phyloP scores from a whole-genome alignment of 208 protist genomes.

The Leishmania amazonensis region DNA sequence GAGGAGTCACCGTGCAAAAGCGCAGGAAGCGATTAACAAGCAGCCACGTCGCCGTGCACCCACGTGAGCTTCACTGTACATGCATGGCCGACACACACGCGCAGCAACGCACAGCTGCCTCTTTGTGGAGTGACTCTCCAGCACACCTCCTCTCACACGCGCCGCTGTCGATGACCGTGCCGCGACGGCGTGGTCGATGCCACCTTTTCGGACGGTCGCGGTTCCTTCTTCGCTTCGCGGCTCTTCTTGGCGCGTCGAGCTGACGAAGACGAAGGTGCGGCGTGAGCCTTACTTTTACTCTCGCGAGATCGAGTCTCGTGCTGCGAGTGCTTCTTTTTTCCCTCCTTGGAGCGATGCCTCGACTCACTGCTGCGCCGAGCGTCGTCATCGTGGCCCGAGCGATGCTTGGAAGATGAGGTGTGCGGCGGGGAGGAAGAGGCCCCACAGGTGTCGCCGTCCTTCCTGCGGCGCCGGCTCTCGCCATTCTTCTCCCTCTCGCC shows the following conservation, averaged over 20 bases:
- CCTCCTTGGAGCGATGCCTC: constrained; percentile 1
- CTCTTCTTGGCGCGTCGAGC: not conserved
- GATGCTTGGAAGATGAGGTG: not conserved
- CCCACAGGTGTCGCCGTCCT: not conserved
- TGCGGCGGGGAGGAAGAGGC: not conserved
- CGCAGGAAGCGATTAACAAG: not conserved
- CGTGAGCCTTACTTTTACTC: not conserved
- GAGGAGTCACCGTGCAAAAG: not conserved
- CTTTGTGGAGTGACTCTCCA: not conserved
- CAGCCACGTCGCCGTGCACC: not conserved
- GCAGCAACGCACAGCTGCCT: not conserved
- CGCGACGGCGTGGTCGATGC: not conserved
- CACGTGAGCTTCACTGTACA: not conserved
- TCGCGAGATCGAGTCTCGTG: not conserved
- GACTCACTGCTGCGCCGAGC: not conserved
- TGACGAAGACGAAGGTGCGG: not conserved
- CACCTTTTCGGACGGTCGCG: constrained; percentile 5
- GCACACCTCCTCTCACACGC: not conserved
- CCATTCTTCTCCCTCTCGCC: not conserved
- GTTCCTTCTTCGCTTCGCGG: constrained; percentile 20
- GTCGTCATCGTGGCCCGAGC: not conserved
- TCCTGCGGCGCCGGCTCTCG: not conserved
- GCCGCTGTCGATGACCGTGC: not conserved
- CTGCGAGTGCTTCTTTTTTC: not conserved
- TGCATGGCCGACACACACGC: not conserved